Evolutionary conservation across 1,139 yeast species (phyloP).

Genomic region (Taphrina sp.): DNA sequence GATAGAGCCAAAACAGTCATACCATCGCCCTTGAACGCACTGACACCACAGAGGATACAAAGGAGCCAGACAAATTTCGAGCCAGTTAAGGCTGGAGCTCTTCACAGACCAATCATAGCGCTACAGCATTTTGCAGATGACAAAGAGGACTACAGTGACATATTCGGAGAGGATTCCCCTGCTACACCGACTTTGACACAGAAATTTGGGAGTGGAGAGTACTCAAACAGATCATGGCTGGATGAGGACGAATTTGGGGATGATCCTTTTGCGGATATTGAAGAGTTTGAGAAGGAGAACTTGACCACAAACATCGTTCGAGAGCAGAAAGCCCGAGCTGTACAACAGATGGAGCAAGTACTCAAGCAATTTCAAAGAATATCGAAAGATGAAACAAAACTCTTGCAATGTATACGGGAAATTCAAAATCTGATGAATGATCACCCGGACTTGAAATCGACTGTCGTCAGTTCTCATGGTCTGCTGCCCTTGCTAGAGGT

Average conservation of each 20-base stretch:
- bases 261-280: constrained; percentile 42
- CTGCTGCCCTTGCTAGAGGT: constrained; percentile 53
- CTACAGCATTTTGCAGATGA: constrained; percentile 16
- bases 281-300: constrained; percentile 38
- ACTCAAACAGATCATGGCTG: constrained; percentile 13
- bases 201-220: constrained; percentile 1
- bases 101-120: background rate
- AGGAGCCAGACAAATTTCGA: too few relatives aligned
- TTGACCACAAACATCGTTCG: constrained; percentile 40
- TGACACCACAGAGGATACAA: too few relatives aligned
- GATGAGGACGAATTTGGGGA: constrained; percentile 37
- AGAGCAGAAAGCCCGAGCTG: constrained; percentile 40
- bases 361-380: constrained; percentile 38
- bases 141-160: constrained; percentile 30
- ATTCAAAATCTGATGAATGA: constrained; percentile 46
- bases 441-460: constrained; percentile 41
- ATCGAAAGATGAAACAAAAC: constrained; percentile 16
- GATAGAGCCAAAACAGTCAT: too few relatives aligned
- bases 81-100: too few relatives aligned
- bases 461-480: constrained; percentile 53
- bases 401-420: constrained; percentile 9
- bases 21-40: too few relatives aligned
- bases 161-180: constrained; percentile 1
- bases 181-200: background rate
- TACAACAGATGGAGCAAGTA: constrained; percentile 36